These are phyloP conservation scores for Candida sithepensis DNA, from an alignment of 805 yeast species.

Conservation along the genomic window DNA sequence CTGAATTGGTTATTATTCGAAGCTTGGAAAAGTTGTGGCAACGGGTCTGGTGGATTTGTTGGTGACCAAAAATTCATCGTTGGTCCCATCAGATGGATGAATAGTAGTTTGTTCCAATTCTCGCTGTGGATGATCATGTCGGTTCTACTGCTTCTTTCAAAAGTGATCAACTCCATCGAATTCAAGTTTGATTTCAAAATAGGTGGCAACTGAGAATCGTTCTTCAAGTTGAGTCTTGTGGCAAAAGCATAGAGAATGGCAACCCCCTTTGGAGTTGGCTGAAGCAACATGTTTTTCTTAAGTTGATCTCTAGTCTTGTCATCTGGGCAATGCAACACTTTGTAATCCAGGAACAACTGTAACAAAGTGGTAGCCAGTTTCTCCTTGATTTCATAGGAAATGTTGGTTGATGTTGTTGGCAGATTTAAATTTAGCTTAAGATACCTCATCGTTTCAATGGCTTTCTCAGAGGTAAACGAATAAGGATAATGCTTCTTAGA, in stretches of 20 bases:
- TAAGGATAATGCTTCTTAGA: constrained; percentile 38
- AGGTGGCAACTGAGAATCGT: constrained; percentile 17
- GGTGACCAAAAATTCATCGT: constrained; percentile 71
- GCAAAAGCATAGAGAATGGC: constrained; percentile 63
- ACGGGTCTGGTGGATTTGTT: constrained; percentile 43
- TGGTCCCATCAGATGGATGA: constrained; percentile 57
- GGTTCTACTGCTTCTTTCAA: constrained; percentile 59
- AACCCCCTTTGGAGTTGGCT: constrained; percentile 91
- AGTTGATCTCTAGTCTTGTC: constrained; percentile 60
- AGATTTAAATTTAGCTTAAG: constrained; percentile 46
- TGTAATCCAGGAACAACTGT: constrained; percentile 53
- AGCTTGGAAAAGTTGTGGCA: constrained; percentile 35
- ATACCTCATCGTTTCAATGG: constrained; percentile 47
- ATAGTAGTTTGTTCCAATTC: constrained; percentile 61
- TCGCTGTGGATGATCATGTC: constrained; percentile 61
- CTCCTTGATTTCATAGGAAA: constrained; percentile 49
- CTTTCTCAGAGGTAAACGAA: constrained; percentile 50
- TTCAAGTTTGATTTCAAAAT: constrained; percentile 52
- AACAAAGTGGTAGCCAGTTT: constrained; percentile 47
- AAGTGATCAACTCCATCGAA: constrained; percentile 63
- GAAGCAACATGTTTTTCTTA: constrained; percentile 45
- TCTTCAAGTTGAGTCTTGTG: constrained; percentile 48
- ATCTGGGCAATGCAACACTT: constrained; percentile 68
- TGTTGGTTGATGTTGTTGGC: constrained; percentile 47
- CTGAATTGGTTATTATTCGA: constrained; percentile 6